Evolutionary conservation across 441 rosid species (phyloP), one percentile per base, ranked within the genome.

Genomic region (Adansonia grandidieri): DNA sequence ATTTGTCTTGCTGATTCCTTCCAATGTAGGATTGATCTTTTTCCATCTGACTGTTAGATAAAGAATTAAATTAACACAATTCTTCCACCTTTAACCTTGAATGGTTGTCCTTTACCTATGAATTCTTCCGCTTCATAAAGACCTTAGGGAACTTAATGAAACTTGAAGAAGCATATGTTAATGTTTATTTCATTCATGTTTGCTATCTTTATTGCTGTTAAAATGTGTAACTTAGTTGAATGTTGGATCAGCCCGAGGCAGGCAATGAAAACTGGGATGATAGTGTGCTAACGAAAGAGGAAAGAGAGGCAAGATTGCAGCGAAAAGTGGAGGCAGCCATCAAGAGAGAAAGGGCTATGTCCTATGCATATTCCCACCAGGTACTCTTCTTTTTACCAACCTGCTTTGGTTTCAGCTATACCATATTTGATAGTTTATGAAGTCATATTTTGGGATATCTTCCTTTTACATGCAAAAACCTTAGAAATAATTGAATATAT

Each of bases 281-380:
- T 72, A 96, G 98, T 80, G 56, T 86, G 80, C 87, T 93, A 28
- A 87, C 98, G 2, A 96, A 93, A 84, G 97, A 90, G 80, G 94
- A 93, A 83, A 84, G 84, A 44, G 97, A 92, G 47, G 87, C 87
- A 13, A 89, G 97, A 86, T 50, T 90, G 83, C 98, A 89, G 82
- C 87, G 86, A 77, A 96, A 89, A 84, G 91, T 81, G 70, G 92
- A 94, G 61, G 99, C 99, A 0, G 78, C 83, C 77, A 79, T 91
- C 89, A 94, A 91, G 77, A 86, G 98, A 87, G 97, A 96, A 77
- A 81, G 98, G 79, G 91, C 96, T 56, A 91, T 91, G 96, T 90
- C 98, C 13, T 96, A 93, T 85, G 92, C 99, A 50, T 88, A 91
- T 76, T 94, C 99, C 77, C 86, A 88, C 86, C 95, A 94, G 98